Conservation (phyloP, 345 rosid genomes). For the Camelina hispida region DNA sequence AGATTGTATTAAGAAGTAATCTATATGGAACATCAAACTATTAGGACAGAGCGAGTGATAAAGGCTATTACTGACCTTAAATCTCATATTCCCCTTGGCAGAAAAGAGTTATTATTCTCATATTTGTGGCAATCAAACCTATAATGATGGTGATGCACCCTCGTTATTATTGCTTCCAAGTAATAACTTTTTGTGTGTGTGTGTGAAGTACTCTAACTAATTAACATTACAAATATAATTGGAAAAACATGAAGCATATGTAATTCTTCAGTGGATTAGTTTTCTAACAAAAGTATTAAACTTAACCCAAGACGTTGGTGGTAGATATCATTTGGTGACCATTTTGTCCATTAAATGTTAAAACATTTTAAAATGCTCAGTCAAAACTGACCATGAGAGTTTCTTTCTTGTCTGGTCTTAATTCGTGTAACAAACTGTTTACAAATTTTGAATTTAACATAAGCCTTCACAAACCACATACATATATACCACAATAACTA, state of each 20-base stretch:
- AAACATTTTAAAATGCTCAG: neutral
- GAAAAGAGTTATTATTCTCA: too few relatives aligned
- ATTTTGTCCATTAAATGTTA: neutral
- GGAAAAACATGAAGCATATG: neutral
- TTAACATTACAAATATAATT: neutral
- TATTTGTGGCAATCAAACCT: too few relatives aligned
- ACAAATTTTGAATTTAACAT: neutral
- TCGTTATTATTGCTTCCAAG: too few relatives aligned
- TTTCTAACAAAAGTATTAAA: constrained; percentile 10
- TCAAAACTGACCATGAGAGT: neutral
- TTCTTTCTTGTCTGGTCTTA: neutral
- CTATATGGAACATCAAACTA: too few relatives aligned
- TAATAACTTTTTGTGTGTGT: too few relatives aligned
- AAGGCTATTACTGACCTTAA: too few relatives aligned
- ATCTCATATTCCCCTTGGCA: too few relatives aligned
- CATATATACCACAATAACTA: neutral
- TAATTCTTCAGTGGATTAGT: constrained; percentile 10
- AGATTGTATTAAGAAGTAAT: too few relatives aligned
- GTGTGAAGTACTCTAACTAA: too few relatives aligned
- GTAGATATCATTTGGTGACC: constrained; percentile 18
- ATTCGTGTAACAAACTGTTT: neutral
- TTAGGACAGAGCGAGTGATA: too few relatives aligned
- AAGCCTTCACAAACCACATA: neutral
- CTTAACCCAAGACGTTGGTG: constrained; percentile 15
- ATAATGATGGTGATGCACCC: too few relatives aligned